Percentiles rank a stretch among this genome's conserved stretches.
phyloP scores from a whole-genome alignment of 306 rosid genomes.

The Vachellia pachyceras region DNA sequence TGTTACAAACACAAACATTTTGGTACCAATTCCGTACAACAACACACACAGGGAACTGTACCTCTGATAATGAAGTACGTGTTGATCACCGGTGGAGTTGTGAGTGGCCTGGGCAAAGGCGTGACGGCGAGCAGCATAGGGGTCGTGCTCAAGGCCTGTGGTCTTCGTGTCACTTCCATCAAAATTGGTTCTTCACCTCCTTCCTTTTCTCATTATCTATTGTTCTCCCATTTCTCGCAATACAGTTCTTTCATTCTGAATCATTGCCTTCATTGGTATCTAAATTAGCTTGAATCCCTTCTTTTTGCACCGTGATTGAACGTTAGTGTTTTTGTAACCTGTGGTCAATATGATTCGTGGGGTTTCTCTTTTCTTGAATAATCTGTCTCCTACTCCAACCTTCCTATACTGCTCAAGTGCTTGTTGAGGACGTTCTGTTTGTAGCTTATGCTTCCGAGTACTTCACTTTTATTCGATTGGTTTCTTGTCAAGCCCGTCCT shows the following conservation, averaged over 20 bases:
- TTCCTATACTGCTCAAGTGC: background rate
- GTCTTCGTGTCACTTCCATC: constrained; percentile 96
- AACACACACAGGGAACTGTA: too few relatives aligned
- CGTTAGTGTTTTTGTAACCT: background rate
- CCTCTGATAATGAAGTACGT: constrained; percentile 79
- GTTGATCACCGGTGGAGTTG: constrained; percentile 88
- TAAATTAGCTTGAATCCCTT: background rate
- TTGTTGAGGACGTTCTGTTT: background rate
- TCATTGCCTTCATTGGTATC: background rate
- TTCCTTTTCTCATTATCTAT: background rate
- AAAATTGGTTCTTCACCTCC: constrained; percentile 70
- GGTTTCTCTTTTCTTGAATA: background rate
- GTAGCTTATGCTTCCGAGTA: background rate
- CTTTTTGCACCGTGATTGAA: background rate
- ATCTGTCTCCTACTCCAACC: background rate
- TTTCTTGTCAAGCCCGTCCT: background rate
- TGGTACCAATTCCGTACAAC: constrained; percentile 8
- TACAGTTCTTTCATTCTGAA: background rate
- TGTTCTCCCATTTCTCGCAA: background rate
- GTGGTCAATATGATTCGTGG: background rate
- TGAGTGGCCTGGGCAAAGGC: constrained; percentile 99
- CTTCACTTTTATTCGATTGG: constrained; percentile 13
- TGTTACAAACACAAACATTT: constrained; percentile 54
- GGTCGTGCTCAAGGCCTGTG: constrained; percentile 94
- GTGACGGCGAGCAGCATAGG: constrained; percentile 99